Evolutionary conservation across 495 filamentous ascomycete species (phyloP).

Genomic region (Geopyxis carbonaria): DNA sequence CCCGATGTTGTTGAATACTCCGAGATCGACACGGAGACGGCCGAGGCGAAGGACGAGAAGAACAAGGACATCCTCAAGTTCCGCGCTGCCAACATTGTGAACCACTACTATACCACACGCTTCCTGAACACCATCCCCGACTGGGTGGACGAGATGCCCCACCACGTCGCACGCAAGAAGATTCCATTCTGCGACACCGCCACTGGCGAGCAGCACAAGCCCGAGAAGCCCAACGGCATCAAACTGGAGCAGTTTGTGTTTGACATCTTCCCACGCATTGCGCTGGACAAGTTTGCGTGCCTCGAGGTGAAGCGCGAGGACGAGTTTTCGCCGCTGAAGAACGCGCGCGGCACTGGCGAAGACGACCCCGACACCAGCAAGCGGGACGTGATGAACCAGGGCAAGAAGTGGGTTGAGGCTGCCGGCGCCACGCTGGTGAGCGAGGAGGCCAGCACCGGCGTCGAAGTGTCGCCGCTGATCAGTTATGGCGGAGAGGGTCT

Average conservation of each 20-base stretch:
- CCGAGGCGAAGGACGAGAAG: constrained; percentile 75
- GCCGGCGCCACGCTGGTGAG: constrained; percentile 63
- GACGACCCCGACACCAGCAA: constrained; percentile 89
- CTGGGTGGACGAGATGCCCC: constrained; percentile 71
- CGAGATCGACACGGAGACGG: constrained; percentile 74
- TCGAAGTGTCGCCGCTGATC: constrained; percentile 84
- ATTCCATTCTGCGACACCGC: constrained; percentile 69
- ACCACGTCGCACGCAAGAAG: constrained; percentile 97
- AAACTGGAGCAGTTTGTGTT: constrained; percentile 99
- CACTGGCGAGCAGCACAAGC: constrained; percentile 65
- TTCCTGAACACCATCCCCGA: constrained; percentile 83
- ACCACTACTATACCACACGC: constrained; percentile 95
- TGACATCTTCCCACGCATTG: constrained; percentile 84
- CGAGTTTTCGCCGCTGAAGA: constrained; percentile 97
- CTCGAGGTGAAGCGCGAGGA: constrained; percentile 94
- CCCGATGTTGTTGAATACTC: constrained; percentile 98
- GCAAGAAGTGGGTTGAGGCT: constrained; percentile 62
- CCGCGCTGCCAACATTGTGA: constrained; percentile 97
- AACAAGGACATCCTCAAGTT: constrained; percentile 71
- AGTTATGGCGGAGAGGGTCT: constrained; percentile 94
- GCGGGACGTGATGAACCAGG: constrained; percentile 75
- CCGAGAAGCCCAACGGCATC: constrained; percentile 87
- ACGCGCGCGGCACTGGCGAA: constrained; percentile 73
- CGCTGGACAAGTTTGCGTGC: constrained; percentile 77
- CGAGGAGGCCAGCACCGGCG: constrained; percentile 52